Percentiles rank a stretch among this genome's conserved stretches.
Conservation (phyloP, 768 basidiomycete genomes). For the Holtermanniella nyarrowii region DNA sequence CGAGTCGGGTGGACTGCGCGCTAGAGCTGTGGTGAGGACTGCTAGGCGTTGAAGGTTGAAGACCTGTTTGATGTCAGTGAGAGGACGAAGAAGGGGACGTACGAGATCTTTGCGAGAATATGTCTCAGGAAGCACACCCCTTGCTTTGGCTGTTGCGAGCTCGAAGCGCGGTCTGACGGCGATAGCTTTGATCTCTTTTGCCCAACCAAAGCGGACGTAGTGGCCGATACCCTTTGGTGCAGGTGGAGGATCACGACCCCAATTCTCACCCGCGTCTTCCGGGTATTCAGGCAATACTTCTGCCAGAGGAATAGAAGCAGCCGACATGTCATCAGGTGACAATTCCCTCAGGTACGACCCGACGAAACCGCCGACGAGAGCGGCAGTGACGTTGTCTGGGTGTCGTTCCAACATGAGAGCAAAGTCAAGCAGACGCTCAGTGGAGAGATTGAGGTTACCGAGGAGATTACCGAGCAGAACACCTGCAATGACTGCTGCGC, state of each 20-base stretch:
- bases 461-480: constrained; percentile 81
- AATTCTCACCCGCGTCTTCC: constrained; percentile 76
- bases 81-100: constrained; percentile 32
- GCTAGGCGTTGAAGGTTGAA: constrained; percentile 96
- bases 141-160: constrained; percentile 86
- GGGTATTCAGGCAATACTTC: constrained; percentile 97
- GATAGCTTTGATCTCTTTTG: constrained; percentile 71
- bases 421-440: constrained; percentile 74
- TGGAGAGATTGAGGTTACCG: constrained; percentile 59
- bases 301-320: constrained; percentile 81
- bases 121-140: constrained; percentile 68
- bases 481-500: constrained; percentile 97
- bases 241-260: constrained; percentile 78
- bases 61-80: constrained; percentile 49
- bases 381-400: constrained; percentile 97
- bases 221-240: constrained; percentile 89
- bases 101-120: constrained; percentile 91
- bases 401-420: constrained; percentile 99
- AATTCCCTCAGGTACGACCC: constrained; percentile 91
- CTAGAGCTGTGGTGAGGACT: constrained; percentile 87
- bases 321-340: constrained; percentile 64
- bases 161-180: constrained; percentile 94
- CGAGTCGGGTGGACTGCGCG: constrained; percentile 80
- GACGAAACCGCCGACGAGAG: constrained; percentile 91
- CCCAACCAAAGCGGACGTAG: constrained; percentile 82